Conservation (phyloP, 1,284 basidiomycete genomes). For the Wolfiporia cocos region DNA sequence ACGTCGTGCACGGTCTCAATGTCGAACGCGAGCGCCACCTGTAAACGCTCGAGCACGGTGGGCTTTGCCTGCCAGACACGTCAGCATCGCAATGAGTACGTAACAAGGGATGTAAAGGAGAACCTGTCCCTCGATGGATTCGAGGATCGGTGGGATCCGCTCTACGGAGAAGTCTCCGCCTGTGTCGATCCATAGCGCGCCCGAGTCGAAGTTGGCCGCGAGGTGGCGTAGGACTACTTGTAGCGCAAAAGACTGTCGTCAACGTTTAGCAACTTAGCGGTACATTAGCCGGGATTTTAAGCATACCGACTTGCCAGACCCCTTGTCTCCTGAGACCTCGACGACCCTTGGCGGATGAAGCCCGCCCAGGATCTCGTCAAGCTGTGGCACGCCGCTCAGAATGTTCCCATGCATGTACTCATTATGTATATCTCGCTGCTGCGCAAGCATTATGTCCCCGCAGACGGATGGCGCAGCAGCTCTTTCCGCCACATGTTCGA, state of each 20-base stretch:
- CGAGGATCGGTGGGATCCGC: conserved; percentile 35
- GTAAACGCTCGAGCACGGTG: conserved; percentile 28
- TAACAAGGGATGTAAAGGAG: too few relatives aligned
- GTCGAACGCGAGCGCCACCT: conserved; percentile 53
- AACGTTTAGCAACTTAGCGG: background rate
- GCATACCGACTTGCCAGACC: conserved; percentile 62
- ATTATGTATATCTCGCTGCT: conserved; percentile 18
- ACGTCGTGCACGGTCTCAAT: conserved; percentile 44
- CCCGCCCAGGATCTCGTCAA: conserved; percentile 45
- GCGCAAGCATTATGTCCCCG: conserved; percentile 34
- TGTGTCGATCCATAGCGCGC: conserved; percentile 65
- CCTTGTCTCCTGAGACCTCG: conserved; percentile 58
- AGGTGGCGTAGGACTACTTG: conserved; percentile 54
- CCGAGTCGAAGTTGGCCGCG: conserved; percentile 26
- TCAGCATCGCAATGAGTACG: too few relatives aligned
- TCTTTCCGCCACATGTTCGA: conserved; percentile 31
- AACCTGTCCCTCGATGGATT: too few relatives aligned
- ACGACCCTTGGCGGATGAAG: conserved; percentile 44
- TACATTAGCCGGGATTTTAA: background rate
- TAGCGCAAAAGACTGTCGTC: conserved; percentile 46
- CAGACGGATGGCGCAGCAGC: conserved; percentile 37
- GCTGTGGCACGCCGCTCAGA: conserved; percentile 35
- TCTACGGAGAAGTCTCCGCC: conserved; percentile 58
- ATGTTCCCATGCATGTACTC: conserved; percentile 18
- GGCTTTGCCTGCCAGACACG: conserved; percentile 25